Base-by-base conservation (phyloP, 768 basidiomycete genomes). In the Suillus hirtellus region DNA sequence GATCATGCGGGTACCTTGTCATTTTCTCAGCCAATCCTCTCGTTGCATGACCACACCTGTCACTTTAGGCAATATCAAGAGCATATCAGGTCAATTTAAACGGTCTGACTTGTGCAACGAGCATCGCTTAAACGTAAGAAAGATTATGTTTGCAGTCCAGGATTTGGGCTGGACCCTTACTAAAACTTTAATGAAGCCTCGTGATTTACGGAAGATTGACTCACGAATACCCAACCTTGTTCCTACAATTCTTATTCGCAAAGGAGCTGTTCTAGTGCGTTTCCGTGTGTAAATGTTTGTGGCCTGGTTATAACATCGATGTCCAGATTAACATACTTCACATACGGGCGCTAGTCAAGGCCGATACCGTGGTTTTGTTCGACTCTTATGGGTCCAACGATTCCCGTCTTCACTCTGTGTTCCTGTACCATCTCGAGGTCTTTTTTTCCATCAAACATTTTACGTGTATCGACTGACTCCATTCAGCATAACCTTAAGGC, bases 121-220 rank as follows among this genome's bases (percentile, higher is more conserved):
- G 72, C 93, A 96, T 76, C 86, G 88, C 69, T 78, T 98, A 66
- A 94, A 96, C 80, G 96, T 97, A 81, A 79, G 69, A 60, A 62
- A 40, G 27, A 38, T 43, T 62, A 60, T 65, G 47, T 59, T 50
- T 67, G 60, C 46, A 56, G 40, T 58, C 66, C 65, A 60, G 71
- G 67, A 72, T 64, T 47, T 38, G 27, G 56, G 63, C 67, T 24
- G 60, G 56, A 58, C 56, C 64, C 55, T 65, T 61, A 63, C 65
- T 74, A 69, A 74, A 68, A 63, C 65, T 64, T 62, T 68, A 68
- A 67, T 66, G 24, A 69, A 95, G 92, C 90, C 95, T 68, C 90
- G 96, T 82, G 96, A 99, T 80, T 82, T 99, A 27, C 89, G 96
- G 61, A 97, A 98, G 81, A 92, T 99, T 68, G 96, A 99, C 78